Base-by-base conservation (phyloP, 768 basidiomycete species). In the Agrocybe praecox region DNA sequence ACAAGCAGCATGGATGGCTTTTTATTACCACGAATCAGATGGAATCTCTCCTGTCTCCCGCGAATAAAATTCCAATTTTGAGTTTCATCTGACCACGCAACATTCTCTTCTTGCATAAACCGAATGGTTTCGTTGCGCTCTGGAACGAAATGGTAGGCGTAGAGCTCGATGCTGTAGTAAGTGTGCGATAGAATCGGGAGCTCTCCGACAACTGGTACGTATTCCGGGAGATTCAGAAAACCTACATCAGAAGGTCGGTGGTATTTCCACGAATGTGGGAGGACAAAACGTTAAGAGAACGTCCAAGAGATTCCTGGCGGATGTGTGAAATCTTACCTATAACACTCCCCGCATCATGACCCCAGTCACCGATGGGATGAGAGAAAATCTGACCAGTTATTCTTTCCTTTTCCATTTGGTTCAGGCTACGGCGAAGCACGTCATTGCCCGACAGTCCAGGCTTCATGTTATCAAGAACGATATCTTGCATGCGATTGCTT, bases 351-450 rank as follows among this genome's bases (percentile, higher is more conserved):
- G 81, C 76, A 40, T 76, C 75, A 65, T 84, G 82, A 15, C 82
- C 83, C 74, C 78, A 83, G 60, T 82, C 81, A 22, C 83, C 80
- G 42, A 84, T 83, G 7, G 83, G 80, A 68, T 84, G 81, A 29
- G 69, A 79, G 59, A 77, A 84, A 26, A 83, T 75, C 61, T 78
- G 75, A 0, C 83, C 83, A 32, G 76, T 62, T 46, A 84, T 75
- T 3, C 70, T 75, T 61, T 80, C 78, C 11, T 53, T 44, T 53
- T 71, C 68, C 80, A 83, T 83, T 57, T 76, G 73, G n/a, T 64
- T 68, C 34, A 78, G 66, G 45, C 74, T 76, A 49, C 64, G 69
- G 29, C 51, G 62, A 23, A 84, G 70, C 8, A 84, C 78, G 47
- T 74, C 60, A 58, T 84, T 80, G 9, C 82, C 81, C 0, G 79